Conservation (phyloP, 1,284 basidiomycete species). For the Puccinia horiana region DNA sequence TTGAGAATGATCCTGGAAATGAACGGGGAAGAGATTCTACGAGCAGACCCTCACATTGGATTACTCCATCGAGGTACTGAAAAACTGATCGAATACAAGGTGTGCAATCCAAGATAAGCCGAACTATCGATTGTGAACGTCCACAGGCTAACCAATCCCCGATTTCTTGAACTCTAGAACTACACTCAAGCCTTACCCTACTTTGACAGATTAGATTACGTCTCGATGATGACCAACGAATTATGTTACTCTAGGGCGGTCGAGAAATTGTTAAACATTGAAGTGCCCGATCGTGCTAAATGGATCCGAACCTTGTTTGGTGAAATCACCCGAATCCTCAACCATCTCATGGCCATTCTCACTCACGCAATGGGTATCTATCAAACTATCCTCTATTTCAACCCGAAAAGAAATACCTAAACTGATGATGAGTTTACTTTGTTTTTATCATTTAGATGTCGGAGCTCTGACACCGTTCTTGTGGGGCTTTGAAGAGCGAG, state of each 20-base stretch:
- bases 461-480: constrained; percentile 98
- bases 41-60: constrained; percentile 70
- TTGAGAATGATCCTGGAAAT: constrained; percentile 95
- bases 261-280: constrained; percentile 96
- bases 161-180: constrained; percentile 61
- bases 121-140: too few species aligned
- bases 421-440: too few species aligned
- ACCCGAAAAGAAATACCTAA: too few species aligned
- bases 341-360: constrained; percentile 97
- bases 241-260: constrained; percentile 94
- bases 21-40: constrained; percentile 75
- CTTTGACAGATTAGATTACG: constrained; percentile 98
- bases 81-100: constrained; percentile 97
- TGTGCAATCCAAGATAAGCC: neutral
- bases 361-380: constrained; percentile 76
- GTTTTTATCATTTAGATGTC: constrained; percentile 71
- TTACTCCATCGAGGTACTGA: constrained; percentile 96
- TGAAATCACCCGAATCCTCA: constrained; percentile 92
- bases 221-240: constrained; percentile 73
- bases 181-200: constrained; percentile 98
- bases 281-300: constrained; percentile 96
- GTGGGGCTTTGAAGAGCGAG: constrained; percentile 99
- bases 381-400: too few species aligned
- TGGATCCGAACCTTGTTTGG: constrained; percentile 98
- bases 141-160: neutral